Conservation (phyloP, 2,329 filamentous ascomycete species). For the Aspergillus floridensis region DNA sequence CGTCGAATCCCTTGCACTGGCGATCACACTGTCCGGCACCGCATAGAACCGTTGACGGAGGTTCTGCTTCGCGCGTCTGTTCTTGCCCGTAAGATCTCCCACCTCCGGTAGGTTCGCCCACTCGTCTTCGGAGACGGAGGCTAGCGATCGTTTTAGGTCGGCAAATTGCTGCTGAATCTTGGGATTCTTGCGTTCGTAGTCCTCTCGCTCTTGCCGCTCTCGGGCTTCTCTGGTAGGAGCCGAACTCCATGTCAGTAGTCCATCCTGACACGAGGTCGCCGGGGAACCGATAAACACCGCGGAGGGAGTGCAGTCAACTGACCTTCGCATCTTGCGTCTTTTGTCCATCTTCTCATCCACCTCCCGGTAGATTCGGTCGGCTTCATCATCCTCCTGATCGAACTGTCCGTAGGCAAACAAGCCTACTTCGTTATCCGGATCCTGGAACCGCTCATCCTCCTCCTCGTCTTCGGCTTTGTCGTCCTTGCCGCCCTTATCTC, state of each 20-base stretch:
- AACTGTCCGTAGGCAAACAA: constrained; percentile 94
- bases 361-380: constrained; percentile 90
- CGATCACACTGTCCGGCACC: constrained; percentile 92
- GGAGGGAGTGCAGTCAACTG: constrained; percentile 49
- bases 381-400: constrained; percentile 96
- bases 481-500: constrained; percentile 62
- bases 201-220: constrained; percentile 84
- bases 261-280: neutral
- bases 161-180: constrained; percentile 98
- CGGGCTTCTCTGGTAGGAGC: constrained; percentile 72
- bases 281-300: constrained; percentile 34
- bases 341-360: constrained; percentile 97
- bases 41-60: constrained; percentile 86
- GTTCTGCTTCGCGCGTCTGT: constrained; percentile 79
- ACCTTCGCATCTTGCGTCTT: constrained; percentile 81
- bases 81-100: constrained; percentile 93
- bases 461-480: constrained; percentile 70
- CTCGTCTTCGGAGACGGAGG: constrained; percentile 87
- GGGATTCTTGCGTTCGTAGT: constrained; percentile 95
- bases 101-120: constrained; percentile 96
- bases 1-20: constrained; percentile 73
- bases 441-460: constrained; percentile 80
- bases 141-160: constrained; percentile 86
- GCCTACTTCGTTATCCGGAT: constrained; percentile 95
- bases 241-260: neutral